phyloP scores from a whole-genome alignment of 352 stramenopile genomes.

The Poterioochromonas sp. region DNA sequence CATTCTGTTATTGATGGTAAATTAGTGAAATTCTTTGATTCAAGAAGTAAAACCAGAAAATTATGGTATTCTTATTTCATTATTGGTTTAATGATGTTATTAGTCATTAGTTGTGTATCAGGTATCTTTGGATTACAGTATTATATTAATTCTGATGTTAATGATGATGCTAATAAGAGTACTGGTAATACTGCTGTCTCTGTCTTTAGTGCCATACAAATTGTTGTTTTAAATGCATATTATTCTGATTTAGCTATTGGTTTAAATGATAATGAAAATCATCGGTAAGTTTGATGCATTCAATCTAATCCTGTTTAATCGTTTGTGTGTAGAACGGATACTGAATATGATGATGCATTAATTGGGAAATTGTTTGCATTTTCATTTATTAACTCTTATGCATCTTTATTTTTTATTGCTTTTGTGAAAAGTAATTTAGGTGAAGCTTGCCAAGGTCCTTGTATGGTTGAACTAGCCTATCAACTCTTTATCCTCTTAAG shows the following conservation, averaged over 20 bases:
- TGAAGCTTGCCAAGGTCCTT: constrained; percentile 10
- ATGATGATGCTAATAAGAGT: background rate
- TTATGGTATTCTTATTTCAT: background rate
- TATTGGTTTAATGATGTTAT: constrained; percentile 4
- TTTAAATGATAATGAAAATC: constrained; percentile 71
- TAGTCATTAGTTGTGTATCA: constrained; percentile 16
- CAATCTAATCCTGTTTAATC: background rate
- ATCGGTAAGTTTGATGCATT: constrained; percentile 41
- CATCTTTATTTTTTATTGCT: constrained; percentile 71
- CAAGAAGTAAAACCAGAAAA: background rate
- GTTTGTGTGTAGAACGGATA: constrained; percentile 55
- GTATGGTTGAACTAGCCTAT: constrained; percentile 37
- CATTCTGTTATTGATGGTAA: constrained; percentile 1
- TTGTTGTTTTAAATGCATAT: constrained; percentile 39
- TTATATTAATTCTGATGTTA: background rate
- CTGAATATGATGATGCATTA: constrained; percentile 70
- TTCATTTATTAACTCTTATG: constrained; percentile 58
- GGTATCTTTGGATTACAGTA: constrained; percentile 15
- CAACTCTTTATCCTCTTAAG: constrained; percentile 42
- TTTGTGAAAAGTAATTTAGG: constrained; percentile 7
- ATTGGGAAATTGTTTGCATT: constrained; percentile 79
- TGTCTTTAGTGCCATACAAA: constrained; percentile 37
- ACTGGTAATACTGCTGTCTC: constrained; percentile 1
- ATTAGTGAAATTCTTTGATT: background rate
- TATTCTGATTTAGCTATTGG: constrained; percentile 52